Percentiles rank a stretch among this genome's conserved stretches.
These are phyloP conservation scores for Fagopyrum esculentum DNA, from an alignment of 148 eudicot species.

Conservation along the genomic window DNA sequence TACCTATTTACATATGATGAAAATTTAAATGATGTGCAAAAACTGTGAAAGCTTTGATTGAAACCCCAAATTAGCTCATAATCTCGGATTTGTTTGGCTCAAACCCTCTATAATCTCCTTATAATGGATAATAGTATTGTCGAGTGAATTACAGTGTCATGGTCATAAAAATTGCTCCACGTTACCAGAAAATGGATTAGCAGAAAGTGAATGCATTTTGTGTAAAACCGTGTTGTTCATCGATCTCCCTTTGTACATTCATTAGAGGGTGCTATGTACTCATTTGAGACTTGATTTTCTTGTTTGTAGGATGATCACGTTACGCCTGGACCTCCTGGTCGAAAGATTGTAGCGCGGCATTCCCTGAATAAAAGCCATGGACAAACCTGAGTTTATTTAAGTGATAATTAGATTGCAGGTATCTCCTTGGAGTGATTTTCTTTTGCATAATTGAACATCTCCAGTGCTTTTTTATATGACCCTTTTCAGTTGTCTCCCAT, in stretches of 20 bases:
- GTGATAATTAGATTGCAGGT: slow-evolving; percentile 1
- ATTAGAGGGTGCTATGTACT: not conserved
- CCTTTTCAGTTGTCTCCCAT: not conserved
- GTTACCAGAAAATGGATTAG: not conserved
- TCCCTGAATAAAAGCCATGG: slow-evolving; percentile 87
- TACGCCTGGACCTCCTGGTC: slow-evolving; percentile 47
- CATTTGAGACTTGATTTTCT: not conserved
- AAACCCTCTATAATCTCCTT: no score
- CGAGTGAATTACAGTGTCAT: not conserved
- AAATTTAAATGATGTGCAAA: not conserved
- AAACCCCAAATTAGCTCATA: not conserved
- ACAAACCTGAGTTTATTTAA: slow-evolving; percentile 30
- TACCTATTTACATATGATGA: not conserved
- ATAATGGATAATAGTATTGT: not conserved
- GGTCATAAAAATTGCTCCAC: not conserved
- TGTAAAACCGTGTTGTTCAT: not conserved
- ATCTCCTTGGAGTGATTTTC: not conserved
- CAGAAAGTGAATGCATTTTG: not conserved
- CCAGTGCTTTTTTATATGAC: not conserved
- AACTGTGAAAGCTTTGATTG: not conserved
- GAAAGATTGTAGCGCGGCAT: slow-evolving; percentile 66
- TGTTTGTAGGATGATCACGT: slow-evolving; percentile 66
- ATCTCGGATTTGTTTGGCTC: not conserved
- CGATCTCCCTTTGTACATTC: not conserved
- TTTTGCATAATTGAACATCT: not conserved